Percentiles rank a stretch among this genome's conserved stretches.
phyloP scores from a whole-genome alignment of 192 early-diverging fungal species.

The Coemansia asiatica region DNA sequence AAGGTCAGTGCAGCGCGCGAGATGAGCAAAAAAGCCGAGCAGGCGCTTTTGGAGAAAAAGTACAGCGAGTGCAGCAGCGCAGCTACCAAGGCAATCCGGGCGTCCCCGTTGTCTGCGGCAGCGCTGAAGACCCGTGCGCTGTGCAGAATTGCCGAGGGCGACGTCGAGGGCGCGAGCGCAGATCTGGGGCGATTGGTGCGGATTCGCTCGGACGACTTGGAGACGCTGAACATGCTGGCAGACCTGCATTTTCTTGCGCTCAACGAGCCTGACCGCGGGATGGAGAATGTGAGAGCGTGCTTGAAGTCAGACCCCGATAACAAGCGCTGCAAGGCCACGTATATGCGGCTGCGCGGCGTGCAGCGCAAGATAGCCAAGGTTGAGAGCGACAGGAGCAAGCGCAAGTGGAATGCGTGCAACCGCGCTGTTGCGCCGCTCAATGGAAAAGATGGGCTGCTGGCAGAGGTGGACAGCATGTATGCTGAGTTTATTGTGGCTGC shows the following conservation, averaged over 20 bases:
- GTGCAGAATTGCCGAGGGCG: conserved; percentile 69
- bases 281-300: conserved; percentile 79
- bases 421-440: conserved; percentile 32
- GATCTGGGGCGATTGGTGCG: conserved; percentile 78
- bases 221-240: conserved; percentile 64
- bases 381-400: conserved; percentile 55
- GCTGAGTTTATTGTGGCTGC: conserved; percentile 27
- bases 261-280: conserved; percentile 69
- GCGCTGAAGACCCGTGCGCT: conserved; percentile 69
- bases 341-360: conserved; percentile 69
- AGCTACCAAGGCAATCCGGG: conserved; percentile 57
- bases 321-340: conserved; percentile 78
- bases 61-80: conserved; percentile 59
- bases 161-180: conserved; percentile 82
- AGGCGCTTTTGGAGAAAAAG: conserved; percentile 45
- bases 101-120: conserved; percentile 58
- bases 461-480: conserved; percentile 35
- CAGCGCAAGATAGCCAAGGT: conserved; percentile 71
- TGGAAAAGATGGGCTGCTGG: conserved; percentile 43
- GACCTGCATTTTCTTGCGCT: conserved; percentile 69
- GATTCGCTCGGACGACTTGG: conserved; percentile 66
- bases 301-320: conserved; percentile 89
- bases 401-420: conserved; percentile 61
- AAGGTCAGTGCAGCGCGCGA: conserved; percentile 53
- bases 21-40: conserved; percentile 35